Evolutionary conservation across 73 alveolate species (phyloP), one percentile per base, ranked within the genome.

Genomic region (Paramecium bursaria): DNA sequence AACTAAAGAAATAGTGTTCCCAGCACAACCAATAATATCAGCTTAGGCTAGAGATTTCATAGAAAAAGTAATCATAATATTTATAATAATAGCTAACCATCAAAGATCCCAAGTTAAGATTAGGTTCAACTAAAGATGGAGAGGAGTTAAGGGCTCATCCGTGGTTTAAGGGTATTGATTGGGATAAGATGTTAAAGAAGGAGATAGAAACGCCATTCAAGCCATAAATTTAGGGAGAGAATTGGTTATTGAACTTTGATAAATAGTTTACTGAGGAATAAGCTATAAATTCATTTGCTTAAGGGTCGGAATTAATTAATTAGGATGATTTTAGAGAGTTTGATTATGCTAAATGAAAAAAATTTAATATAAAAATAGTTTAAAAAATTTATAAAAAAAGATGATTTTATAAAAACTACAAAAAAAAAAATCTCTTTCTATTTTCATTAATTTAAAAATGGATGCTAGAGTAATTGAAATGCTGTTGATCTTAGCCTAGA

Each of bases 61-160:
- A 2, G 44, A 30, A 48, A 76, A 87, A 87, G 86, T 87, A 77
- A 42, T 77, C 29, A 39, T 50, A 14, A 47, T 22, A 76, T 19
- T 50, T 7, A 51, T 75, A 6, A 48, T 47, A 31, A 46, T 77
- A 60, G 44, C 53, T 60, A 60, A 53, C 82, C 9, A 77, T 53
- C 27, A 95, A 95, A 75, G 92, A 95, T 49, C 88, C 90, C 39
- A 85, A 86, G 1, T 27, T 87, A 51, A 86, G 98, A 86, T 75
- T 93, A 46, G 99, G 98, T 2, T 55, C 15, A 47, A 77, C 35
- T 57, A 61, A 92, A 29, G 99, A 76, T 48, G 90, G 73, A 23
- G 95, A 90, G 0, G 94, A 95, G 75, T 54, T 95, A 44, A 82
- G 87, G 39, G 33, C 57, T 23, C 99, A 95, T 67, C 94, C 95